A percentile compares a stretch with the other conserved stretches of the same genome.
Conservation (phyloP, 148 eudicot genomes). For the Spergularia marina region DNA sequence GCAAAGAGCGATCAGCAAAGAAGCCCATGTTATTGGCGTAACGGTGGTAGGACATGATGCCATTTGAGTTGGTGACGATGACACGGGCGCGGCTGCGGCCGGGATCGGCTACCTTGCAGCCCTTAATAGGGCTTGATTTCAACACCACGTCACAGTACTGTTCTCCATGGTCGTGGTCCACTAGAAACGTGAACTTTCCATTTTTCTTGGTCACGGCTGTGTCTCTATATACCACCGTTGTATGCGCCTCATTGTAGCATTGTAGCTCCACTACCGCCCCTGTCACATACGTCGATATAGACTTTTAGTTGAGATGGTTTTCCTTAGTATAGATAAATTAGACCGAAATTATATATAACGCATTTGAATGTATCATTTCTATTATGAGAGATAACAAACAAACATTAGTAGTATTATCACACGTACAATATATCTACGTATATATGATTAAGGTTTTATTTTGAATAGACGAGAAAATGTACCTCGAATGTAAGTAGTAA, state of each 20-base stretch:
- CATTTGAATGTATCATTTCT: too few relatives aligned
- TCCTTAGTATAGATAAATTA: too few relatives aligned
- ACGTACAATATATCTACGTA: too few relatives aligned
- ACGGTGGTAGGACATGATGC: constrained; percentile 44
- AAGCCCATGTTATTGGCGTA: constrained; percentile 67
- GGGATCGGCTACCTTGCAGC: constrained; percentile 36
- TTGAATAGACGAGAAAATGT: not conserved
- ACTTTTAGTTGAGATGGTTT: too few relatives aligned
- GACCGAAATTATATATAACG: too few relatives aligned
- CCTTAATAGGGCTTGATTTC: constrained; percentile 41
- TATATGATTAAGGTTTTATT: too few relatives aligned
- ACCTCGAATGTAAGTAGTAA: constrained; percentile 55
- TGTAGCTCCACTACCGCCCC: constrained; percentile 57
- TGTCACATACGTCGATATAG: constrained; percentile 1
- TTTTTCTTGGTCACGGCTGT: constrained; percentile 30
- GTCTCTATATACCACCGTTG: constrained; percentile 22
- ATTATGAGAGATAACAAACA: too few relatives aligned
- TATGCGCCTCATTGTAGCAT: constrained; percentile 39
- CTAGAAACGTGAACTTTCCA: constrained; percentile 47
- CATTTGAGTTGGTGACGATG: constrained; percentile 59
- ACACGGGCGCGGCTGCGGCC: constrained; percentile 61
- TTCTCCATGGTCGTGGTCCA: constrained; percentile 48
- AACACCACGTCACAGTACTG: constrained; percentile 51
- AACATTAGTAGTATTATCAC: too few relatives aligned
- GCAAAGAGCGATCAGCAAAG: constrained; percentile 38